A percentile compares a stretch with the other conserved stretches of the same genome.
Conservation (phyloP, 1,139 yeast genomes). For the Meyerozyma smithsonii region DNA sequence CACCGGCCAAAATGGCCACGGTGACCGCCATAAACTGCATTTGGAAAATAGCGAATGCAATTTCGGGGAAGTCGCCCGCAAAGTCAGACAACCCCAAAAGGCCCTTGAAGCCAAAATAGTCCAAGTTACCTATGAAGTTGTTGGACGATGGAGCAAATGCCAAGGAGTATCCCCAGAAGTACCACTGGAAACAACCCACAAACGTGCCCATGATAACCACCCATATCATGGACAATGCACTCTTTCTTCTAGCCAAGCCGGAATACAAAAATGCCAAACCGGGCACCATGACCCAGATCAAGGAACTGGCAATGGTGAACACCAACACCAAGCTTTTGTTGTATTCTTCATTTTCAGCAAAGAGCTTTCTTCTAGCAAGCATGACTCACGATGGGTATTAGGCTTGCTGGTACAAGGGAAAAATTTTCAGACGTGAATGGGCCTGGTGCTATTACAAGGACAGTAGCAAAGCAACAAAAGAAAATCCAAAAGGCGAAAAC, state of each 20-base stretch:
- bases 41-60: conserved; percentile 82
- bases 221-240: conserved; percentile 88
- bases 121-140: conserved; percentile 81
- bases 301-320: conserved; percentile 56
- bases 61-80: conserved; percentile 62
- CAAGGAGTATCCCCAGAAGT: conserved; percentile 94
- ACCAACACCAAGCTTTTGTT: conserved; percentile 41
- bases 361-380: conserved; percentile 26
- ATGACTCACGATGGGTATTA: too few species aligned
- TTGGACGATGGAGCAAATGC: conserved; percentile 77
- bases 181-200: conserved; percentile 89
- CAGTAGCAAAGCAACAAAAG: too few species aligned
- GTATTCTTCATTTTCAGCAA: conserved; percentile 37
- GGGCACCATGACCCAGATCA: conserved; percentile 90
- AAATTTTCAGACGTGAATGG: too few species aligned
- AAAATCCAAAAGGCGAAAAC: conserved; percentile 4
- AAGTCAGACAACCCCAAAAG: conserved; percentile 49
- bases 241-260: conserved; percentile 87
- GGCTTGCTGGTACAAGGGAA: too few species aligned
- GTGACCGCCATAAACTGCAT: conserved; percentile 91
- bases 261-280: conserved; percentile 92
- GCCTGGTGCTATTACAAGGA: too few species aligned
- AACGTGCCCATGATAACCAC: conserved; percentile 68
- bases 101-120: conserved; percentile 74
- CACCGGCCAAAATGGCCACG: conserved; percentile 86